Evolutionary conservation across 2,329 filamentous ascomycete species (phyloP).

Genomic region (Macrophomina phaseolina): DNA sequence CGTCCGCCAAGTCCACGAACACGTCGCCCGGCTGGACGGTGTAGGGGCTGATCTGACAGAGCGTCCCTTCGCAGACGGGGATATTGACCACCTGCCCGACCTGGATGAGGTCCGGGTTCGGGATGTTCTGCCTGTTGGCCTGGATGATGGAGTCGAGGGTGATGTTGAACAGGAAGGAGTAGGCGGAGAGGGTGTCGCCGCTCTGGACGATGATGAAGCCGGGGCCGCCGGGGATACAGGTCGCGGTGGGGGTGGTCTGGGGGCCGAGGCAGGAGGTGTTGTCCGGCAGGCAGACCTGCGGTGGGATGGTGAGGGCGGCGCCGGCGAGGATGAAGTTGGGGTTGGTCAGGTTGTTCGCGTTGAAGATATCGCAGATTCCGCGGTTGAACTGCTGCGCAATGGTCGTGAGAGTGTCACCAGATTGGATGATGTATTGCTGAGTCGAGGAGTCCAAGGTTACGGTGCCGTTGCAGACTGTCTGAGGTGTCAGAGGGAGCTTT

Average conservation of each 20-base stretch:
- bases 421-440: slow-evolving; percentile 14
- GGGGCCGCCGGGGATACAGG: slow-evolving; percentile 34
- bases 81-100: slow-evolving; percentile 35
- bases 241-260: slow-evolving; percentile 27
- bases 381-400: slow-evolving; percentile 20
- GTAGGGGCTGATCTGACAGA: slow-evolving; percentile 33
- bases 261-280: slow-evolving; percentile 33
- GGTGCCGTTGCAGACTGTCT: slow-evolving; percentile 19
- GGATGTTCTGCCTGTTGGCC: slow-evolving; percentile 34
- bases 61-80: slow-evolving; percentile 33
- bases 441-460: slow-evolving; percentile 4
- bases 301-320: slow-evolving; percentile 24
- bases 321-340: slow-evolving; percentile 26
- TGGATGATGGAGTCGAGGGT: slow-evolving; percentile 32
- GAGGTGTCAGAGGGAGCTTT: not conserved
- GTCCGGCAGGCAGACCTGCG: slow-evolving; percentile 30
- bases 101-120: slow-evolving; percentile 31
- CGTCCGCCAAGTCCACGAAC: slow-evolving; percentile 33
- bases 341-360: slow-evolving; percentile 25
- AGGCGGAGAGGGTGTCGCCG: slow-evolving; percentile 33
- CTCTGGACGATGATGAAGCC: slow-evolving; percentile 32
- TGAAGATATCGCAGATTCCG: slow-evolving; percentile 29
- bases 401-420: slow-evolving; percentile 28
- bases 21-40: slow-evolving; percentile 33
- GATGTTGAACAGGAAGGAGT: slow-evolving; percentile 35